phyloP scores from a whole-genome alignment of 2,329 filamentous ascomycete genomes.

The Cladosporium sp. region DNA sequence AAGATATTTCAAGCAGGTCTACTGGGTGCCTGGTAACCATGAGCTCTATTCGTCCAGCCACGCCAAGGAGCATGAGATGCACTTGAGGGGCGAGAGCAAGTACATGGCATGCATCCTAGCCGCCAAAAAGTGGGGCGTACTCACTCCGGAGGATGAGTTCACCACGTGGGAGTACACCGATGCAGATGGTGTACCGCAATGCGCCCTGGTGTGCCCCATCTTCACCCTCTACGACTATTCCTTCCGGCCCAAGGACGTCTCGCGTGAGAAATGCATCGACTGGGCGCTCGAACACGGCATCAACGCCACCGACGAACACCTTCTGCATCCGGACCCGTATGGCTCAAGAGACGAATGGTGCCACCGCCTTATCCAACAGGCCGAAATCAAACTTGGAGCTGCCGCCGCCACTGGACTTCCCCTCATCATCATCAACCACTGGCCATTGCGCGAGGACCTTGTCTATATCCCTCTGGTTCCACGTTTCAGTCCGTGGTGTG shows the following conservation, averaged over 20 bases:
- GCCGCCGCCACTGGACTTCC: constrained; percentile 27
- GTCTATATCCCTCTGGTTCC: constrained; percentile 38
- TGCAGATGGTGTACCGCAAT: constrained; percentile 38
- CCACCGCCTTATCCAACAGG: constrained; percentile 34
- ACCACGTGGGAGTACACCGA: constrained; percentile 39
- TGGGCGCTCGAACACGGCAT: constrained; percentile 43
- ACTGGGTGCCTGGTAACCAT: constrained; percentile 54
- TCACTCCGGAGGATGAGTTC: constrained; percentile 53
- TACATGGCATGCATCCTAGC: constrained; percentile 50
- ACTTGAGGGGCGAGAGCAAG: constrained; percentile 46
- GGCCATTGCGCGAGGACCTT: constrained; percentile 41
- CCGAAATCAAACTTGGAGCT: constrained; percentile 35
- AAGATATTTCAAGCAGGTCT: constrained; percentile 41
- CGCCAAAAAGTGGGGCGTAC: constrained; percentile 46
- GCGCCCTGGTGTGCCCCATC: constrained; percentile 47
- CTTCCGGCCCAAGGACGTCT: constrained; percentile 47
- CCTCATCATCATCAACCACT: constrained; percentile 41
- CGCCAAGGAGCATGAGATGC: constrained; percentile 29
- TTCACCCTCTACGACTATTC: constrained; percentile 58
- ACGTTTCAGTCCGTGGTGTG: constrained; percentile 43
- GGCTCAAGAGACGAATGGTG: constrained; percentile 41
- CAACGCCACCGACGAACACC: constrained; percentile 40
- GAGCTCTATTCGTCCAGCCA: constrained; percentile 50
- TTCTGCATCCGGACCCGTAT: constrained; percentile 42
- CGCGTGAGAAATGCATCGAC: constrained; percentile 41